A percentile compares a stretch with the other conserved stretches of the same genome.
phyloP scores from a whole-genome alignment of 257 asterid genomes.

The Capsicum pubescens region DNA sequence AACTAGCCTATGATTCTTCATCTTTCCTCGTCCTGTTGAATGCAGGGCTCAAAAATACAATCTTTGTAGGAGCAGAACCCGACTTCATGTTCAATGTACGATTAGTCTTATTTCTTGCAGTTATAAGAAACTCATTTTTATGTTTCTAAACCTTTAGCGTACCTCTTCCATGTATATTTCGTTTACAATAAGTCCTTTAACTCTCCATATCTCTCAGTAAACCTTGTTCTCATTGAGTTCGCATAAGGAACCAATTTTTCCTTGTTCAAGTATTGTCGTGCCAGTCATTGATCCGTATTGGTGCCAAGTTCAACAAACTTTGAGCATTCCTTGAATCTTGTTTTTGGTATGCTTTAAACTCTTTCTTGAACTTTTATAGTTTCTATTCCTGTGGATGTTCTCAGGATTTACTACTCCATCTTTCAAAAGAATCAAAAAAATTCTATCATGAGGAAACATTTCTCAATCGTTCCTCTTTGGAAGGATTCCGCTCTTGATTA shows the following conservation, averaged over 20 bases:
- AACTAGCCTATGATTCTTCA: conserved; percentile 69
- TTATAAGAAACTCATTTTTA: background rate
- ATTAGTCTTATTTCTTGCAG: background rate
- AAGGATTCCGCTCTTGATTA: conserved; percentile 28
- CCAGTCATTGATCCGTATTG: conserved; percentile 62
- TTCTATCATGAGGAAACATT: conserved; percentile 45
- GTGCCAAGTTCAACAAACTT: conserved; percentile 50
- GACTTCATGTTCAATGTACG: background rate
- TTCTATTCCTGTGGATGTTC: conserved; percentile 99
- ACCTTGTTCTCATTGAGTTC: conserved; percentile 46
- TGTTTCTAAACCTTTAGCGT: background rate
- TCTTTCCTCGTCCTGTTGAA: conserved; percentile 51
- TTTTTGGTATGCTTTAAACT: conserved; percentile 90
- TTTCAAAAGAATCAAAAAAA: conserved; percentile 45
- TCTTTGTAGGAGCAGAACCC: conserved; percentile 59
- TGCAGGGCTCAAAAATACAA: conserved; percentile 91
- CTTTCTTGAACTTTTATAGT: conserved; percentile 87
- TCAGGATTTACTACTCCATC: conserved; percentile 50
- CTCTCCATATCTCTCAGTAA: conserved; percentile 28
- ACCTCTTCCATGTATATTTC: background rate
- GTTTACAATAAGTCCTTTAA: background rate
- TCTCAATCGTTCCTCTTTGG: conserved; percentile 39
- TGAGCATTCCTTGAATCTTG: conserved; percentile 68
- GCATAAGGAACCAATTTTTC: conserved; percentile 63
- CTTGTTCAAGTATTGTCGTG: conserved; percentile 64